Evolutionary conservation across 257 asterid species (phyloP).

Genomic region (Solanum neorickii): DNA sequence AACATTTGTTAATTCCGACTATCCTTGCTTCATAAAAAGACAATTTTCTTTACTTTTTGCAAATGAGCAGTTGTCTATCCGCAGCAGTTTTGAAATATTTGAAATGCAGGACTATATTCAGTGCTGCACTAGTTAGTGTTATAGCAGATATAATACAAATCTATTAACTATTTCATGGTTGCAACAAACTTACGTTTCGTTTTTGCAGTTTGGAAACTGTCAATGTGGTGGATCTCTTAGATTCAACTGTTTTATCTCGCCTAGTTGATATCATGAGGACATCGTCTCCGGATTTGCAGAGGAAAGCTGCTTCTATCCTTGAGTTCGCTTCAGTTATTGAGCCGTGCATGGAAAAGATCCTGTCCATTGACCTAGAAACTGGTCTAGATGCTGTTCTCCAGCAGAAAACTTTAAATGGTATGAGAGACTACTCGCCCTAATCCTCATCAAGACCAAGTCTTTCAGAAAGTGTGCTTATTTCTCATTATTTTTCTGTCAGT

Average conservation of each 20-base stretch:
- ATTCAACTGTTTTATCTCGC: slow-evolving; percentile 39
- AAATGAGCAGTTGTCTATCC: neutral
- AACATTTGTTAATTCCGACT: neutral
- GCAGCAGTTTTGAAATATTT: neutral
- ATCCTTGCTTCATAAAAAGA: neutral
- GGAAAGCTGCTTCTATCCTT: slow-evolving; percentile 64
- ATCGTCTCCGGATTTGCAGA: slow-evolving; percentile 48
- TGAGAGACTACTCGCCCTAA: neutral
- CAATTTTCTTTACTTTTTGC: neutral
- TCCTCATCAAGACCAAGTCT: neutral
- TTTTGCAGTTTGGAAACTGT: slow-evolving; percentile 30
- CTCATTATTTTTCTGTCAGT: neutral
- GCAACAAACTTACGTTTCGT: slow-evolving; percentile 1
- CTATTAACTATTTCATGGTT: neutral
- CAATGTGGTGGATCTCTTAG: slow-evolving; percentile 27
- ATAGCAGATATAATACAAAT: neutral
- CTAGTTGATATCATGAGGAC: slow-evolving; percentile 58
- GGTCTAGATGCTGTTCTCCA: slow-evolving; percentile 51
- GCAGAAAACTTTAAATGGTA: slow-evolving; percentile 50
- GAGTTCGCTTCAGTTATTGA: slow-evolving; percentile 42
- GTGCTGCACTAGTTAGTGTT: neutral
- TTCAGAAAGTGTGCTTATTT: neutral
- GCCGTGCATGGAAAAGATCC: slow-evolving; percentile 28
- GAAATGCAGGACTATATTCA: neutral
- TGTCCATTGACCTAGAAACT: slow-evolving; percentile 39